Conservation (phyloP, 2,329 filamentous ascomycete genomes). For the Mariannaea sp. region DNA sequence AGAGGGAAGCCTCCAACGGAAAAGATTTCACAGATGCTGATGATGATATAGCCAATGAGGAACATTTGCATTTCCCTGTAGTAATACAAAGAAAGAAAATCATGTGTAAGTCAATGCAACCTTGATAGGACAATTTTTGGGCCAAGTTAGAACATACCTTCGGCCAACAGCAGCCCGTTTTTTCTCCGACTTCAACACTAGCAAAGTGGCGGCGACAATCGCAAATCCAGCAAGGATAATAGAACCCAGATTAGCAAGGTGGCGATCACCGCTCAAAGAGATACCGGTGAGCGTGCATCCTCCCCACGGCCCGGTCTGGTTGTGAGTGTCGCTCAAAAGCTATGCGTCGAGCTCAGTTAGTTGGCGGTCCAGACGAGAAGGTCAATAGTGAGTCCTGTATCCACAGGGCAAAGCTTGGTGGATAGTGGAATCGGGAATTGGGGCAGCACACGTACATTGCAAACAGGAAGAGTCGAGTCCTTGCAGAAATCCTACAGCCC, state of each 20-base stretch:
- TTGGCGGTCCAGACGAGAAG: conserved; percentile 28
- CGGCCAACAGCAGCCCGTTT: conserved; percentile 94
- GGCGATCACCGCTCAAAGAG: conserved; percentile 63
- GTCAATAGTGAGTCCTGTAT: conserved; percentile 7
- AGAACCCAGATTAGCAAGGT: conserved; percentile 88
- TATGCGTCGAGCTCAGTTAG: conserved; percentile 27
- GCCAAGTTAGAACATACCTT: conserved; percentile 61
- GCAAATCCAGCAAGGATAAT: conserved; percentile 82
- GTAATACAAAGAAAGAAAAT: conserved; percentile 4
- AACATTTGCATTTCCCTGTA: conserved; percentile 95
- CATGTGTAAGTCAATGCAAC: conserved; percentile 13
- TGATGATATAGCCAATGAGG: conserved; percentile 80
- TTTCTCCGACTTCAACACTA: conserved; percentile 80
- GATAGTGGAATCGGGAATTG: conserved; percentile 8
- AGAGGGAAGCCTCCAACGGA: conserved; percentile 89
- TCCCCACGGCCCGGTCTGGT: conserved; percentile 63
- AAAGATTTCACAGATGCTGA: conserved; percentile 96
- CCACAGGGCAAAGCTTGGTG: too few species aligned
- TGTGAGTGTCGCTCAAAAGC: conserved; percentile 62
- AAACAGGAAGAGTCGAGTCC: conserved; percentile 81
- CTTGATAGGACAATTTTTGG: neutral
- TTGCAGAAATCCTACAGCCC: conserved; percentile 73
- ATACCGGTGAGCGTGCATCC: conserved; percentile 82
- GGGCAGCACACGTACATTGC: conserved; percentile 68
- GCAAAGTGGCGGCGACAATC: conserved; percentile 67